Evolutionary conservation across 805 yeast species (phyloP).

Genomic region (Hagleromyces aurorensis): DNA sequence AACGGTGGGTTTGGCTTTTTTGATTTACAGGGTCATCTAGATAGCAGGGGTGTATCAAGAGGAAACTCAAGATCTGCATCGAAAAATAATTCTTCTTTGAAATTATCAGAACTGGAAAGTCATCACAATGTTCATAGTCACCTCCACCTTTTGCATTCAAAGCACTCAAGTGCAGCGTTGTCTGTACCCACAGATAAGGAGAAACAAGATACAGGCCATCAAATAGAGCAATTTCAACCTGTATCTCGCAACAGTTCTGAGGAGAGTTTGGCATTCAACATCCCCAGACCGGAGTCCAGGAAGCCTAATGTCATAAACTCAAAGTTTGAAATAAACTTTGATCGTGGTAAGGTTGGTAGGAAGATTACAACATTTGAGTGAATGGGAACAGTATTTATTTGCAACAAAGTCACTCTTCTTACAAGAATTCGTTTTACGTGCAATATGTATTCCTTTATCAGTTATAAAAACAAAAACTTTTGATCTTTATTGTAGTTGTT

Average conservation of each 20-base stretch:
- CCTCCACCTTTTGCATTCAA: conserved; percentile 3
- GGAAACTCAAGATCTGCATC: conserved; percentile 6
- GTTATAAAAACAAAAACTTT: too few species aligned
- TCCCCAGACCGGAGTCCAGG: conserved; percentile 12
- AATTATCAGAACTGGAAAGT: conserved; percentile 13
- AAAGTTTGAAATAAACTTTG: conserved; percentile 34
- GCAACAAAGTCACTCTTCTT: too few species aligned
- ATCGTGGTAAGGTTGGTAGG: conserved; percentile 35
- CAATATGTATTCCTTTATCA: too few species aligned
- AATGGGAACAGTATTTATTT: too few species aligned
- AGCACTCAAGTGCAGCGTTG: conserved; percentile 17
- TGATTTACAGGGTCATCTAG: conserved; percentile 22
- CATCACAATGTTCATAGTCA: conserved; percentile 3
- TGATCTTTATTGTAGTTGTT: too few species aligned
- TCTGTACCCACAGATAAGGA: conserved; percentile 24
- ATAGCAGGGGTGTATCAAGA: conserved; percentile 22
- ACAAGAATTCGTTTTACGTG: too few species aligned
- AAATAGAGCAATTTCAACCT: conserved; percentile 21
- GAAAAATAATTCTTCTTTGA: conserved; percentile 12
- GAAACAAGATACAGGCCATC: conserved; percentile 24
- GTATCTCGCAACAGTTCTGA: conserved; percentile 3
- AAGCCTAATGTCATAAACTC: conserved; percentile 22
- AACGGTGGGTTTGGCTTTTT: conserved; percentile 21
- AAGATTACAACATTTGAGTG: conserved; percentile 26
- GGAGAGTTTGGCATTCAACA: conserved; percentile 2